Base-by-base conservation (phyloP, 352 stramenopile genomes). In the Phytophthora fragariae region DNA sequence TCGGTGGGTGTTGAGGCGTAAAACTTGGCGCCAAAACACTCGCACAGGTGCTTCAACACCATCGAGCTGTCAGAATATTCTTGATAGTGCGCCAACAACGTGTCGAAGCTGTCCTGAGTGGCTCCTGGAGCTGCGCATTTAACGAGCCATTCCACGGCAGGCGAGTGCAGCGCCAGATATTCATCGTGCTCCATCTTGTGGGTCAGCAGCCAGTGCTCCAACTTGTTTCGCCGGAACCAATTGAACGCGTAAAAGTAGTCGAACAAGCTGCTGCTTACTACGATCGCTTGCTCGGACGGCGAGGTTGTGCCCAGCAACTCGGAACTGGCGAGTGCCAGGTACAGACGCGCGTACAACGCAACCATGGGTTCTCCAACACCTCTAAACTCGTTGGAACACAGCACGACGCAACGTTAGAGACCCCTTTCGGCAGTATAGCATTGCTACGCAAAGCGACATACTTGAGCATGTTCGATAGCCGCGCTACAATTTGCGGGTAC, bases 241-340 rank as follows among this genome's bases (percentile, higher is more conserved):
- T 93, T 72, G 67, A 97, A 96, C 0, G 80, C 83, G 75, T 95
- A 96, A 31, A 98, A 89, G 65, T 95, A 97, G 73, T 98, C 93
- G 50, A 93, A 95, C 17, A 98, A 44, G 56, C 89, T 97, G 41
- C 75, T 92, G n/a, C 88, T 75, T 11, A 95, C 80, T 0, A 84
- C 81, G 6, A 64, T 17, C 11, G 72, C 73, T 17, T 77, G 75
- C 29, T 80, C 75, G 10, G 68, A 66, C 6, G 85, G 84, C 10
- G 85, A 82, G 15, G 65, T 81, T 0, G 72, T 46, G 2, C 63
- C 73, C 15, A 93, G 63, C 10, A 97, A 57, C 49, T 94, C 88
- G 0, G 76, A 87, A 54, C 85, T 93, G 2, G 76, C 80, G 24
- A 95, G 73, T 0, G 89, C 85, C 31, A 98, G 65, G 62, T 98